These are phyloP conservation scores for Cornus suecica DNA, from an alignment of 148 eudicot genomes.

Conservation along the genomic window DNA sequence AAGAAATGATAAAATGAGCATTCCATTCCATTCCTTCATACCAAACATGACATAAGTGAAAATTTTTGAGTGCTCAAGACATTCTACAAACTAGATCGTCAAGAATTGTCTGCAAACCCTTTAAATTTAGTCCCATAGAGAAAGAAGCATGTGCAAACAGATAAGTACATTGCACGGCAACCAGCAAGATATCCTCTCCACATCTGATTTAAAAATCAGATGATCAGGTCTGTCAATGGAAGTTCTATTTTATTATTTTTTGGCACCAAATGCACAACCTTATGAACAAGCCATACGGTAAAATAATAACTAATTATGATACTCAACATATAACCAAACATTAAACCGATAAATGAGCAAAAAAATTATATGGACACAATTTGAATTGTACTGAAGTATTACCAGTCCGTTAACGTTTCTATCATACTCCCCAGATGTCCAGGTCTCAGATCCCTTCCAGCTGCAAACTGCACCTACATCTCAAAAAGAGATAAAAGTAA, in stretches of 20 bases:
- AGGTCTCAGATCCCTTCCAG: constrained; percentile 98
- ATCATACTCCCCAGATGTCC: constrained; percentile 85
- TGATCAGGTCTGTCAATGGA: not conserved
- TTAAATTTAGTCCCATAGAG: not conserved
- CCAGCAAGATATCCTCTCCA: not conserved
- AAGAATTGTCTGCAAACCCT: not conserved
- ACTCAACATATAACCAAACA: not conserved
- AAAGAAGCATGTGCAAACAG: not conserved
- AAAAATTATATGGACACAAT: not conserved
- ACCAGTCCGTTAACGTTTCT: constrained; percentile 75
- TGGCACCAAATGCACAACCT: not conserved
- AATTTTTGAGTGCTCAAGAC: not conserved
- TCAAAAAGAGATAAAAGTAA: constrained; percentile 6
- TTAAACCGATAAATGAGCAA: not conserved
- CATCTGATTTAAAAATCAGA: not conserved
- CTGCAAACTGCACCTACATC: constrained; percentile 87
- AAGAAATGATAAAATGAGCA: no score
- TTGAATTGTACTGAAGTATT: constrained; percentile 14
- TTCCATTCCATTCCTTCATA: no score
- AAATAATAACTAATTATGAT: not conserved
- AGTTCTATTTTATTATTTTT: not conserved
- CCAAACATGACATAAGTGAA: no score
- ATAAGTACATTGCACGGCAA: not conserved
- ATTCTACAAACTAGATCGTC: not conserved
- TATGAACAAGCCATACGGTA: not conserved